Evolutionary conservation across 1,284 basidiomycete species (phyloP).

Genomic region (Golubevia pallescens): DNA sequence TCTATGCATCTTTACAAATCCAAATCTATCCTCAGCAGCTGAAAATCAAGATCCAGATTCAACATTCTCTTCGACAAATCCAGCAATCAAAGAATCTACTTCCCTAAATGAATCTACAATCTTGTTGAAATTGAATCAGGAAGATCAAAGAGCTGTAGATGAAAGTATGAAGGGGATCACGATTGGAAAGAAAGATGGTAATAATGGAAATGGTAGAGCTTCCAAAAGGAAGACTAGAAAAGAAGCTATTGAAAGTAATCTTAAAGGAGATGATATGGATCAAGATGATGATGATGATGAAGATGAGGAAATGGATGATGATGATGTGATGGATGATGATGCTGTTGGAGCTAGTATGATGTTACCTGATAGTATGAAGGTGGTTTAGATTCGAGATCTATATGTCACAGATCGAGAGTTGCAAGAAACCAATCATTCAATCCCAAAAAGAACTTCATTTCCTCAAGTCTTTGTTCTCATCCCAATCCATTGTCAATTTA

Average conservation of each 20-base stretch:
- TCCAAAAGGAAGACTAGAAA: constrained; percentile 10
- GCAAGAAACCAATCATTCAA: no score
- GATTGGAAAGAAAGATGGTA: constrained; percentile 22
- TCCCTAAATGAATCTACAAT: constrained; percentile 8
- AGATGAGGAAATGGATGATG: constrained; percentile 14
- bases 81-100: no score
- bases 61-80: no score
- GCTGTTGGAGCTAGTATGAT: constrained; percentile 21
- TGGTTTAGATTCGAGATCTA: background rate
- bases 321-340: constrained; percentile 16
- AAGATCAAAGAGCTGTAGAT: constrained; percentile 31
- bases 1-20: constrained; percentile 10
- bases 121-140: constrained; percentile 30
- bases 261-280: constrained; percentile 1
- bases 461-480: no score
- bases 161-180: constrained; percentile 4
- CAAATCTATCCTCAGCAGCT: no score
- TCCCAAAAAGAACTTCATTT: no score
- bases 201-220: constrained; percentile 18
- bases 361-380: constrained; percentile 17
- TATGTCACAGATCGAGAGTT: no score
- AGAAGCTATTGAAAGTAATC: background rate
- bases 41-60: no score
- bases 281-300: constrained; percentile 6
- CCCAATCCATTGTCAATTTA: no score